Conservation (phyloP, 345 rosid genomes). For the Aquilaria yunnanensis region DNA sequence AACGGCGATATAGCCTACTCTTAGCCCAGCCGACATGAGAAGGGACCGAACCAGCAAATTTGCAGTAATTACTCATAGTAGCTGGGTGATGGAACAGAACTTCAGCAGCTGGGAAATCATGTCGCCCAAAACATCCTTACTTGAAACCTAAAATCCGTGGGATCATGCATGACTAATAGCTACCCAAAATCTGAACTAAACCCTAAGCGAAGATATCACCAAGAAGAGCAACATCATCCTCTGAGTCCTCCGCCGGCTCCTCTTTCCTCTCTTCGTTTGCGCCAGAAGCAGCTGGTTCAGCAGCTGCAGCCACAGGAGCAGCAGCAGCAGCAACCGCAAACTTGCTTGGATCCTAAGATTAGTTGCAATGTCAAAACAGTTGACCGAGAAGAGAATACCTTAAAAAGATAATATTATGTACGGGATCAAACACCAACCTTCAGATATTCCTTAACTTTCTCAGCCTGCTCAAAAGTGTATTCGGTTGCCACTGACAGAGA, state of each 20-base stretch:
- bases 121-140: too few species aligned
- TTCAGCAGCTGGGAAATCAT: too few species aligned
- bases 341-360: slow-evolving; percentile 43
- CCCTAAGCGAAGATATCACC: slow-evolving; percentile 14
- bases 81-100: too few species aligned
- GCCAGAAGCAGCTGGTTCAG: slow-evolving; percentile 13
- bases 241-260: slow-evolving; percentile 37
- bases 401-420: too few species aligned
- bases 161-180: too few species aligned
- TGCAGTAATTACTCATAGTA: too few species aligned
- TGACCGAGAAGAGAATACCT: not conserved
- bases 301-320: slow-evolving; percentile 4
- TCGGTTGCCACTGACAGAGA: slow-evolving; percentile 38
- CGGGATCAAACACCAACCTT: slow-evolving; percentile 13
- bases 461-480: slow-evolving; percentile 34
- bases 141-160: too few species aligned
- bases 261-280: slow-evolving; percentile 30
- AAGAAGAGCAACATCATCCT: slow-evolving; percentile 31
- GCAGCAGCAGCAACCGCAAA: slow-evolving; percentile 31
- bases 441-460: slow-evolving; percentile 38
- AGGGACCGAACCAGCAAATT: too few species aligned
- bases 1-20: too few species aligned
- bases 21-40: too few species aligned
- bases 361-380: not conserved
- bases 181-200: too few species aligned